Base-by-base conservation (phyloP, 1,284 basidiomycete genomes). In the Vanrija pseudolonga region DNA sequence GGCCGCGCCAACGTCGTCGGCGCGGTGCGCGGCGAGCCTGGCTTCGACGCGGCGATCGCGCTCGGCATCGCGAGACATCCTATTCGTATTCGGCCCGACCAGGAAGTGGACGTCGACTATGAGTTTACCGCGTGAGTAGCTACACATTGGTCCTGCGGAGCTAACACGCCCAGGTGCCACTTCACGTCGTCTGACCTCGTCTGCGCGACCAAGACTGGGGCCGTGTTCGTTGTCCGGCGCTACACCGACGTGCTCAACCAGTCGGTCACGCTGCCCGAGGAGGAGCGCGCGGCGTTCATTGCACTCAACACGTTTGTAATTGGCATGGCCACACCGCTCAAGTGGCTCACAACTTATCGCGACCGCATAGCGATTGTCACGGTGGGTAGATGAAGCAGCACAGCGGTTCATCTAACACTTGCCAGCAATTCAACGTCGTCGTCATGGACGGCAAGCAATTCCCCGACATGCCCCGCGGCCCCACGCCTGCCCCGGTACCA, bases 181-280 rank as follows among this genome's bases (percentile, higher is more conserved):
- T 72, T 59, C 45, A 71, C 69, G 6, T 41, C 57, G 3, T 54
- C 38, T 0, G 66, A 74, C 44, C 44, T 74, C 7, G 53, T 72
- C 22, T 69, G 63, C 44, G 60, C 65, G 4, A 55, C 64, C 3
- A 37, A 37, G 9, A 24, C 53, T 0, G 68, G 66, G 3, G 48
- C 56, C 2, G 32, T 72, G 9, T 54, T 68, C 28, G 53, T 72
- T 19, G 50, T 72, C 0, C 57, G 66, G 12, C 50, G 70, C 48
- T 74, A 74, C 44, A 22, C 40, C 5, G 20, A 50, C 3, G 61
- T 67, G 2, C 53, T 74, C 9, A 11, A 37, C 5, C 24, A 18
- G 11, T 38, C 44, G 2, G 28, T 28, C 19, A 32, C 50, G 3
- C 41, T 60, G 17, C 22, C 50, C 7, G 45, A 55, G 7, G 28